A percentile compares a stretch with the other conserved stretches of the same genome.
phyloP scores from a whole-genome alignment of 176 grass and related monocot genomes.

The Aegilops sharonensis region DNA sequence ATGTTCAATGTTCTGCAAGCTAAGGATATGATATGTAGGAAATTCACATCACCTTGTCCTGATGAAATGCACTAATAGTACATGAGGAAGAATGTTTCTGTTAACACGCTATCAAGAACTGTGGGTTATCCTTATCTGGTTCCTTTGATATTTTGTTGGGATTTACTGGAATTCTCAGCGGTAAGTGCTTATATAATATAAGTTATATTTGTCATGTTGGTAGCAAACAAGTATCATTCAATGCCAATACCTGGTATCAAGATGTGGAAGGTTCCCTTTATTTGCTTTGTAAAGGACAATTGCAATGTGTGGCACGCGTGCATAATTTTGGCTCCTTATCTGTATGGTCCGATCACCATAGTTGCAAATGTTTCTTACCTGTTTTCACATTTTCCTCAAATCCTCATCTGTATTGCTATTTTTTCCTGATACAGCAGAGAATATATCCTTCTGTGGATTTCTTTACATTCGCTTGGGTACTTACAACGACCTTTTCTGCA shows the following conservation, averaged over 20 bases:
- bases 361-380: background rate
- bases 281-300: slow-evolving; percentile 23
- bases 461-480: background rate
- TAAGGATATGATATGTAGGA: background rate
- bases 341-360: background rate
- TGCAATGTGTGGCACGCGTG: background rate
- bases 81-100: background rate
- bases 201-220: background rate
- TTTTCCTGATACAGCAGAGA: background rate
- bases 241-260: background rate
- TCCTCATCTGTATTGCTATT: background rate
- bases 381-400: background rate
- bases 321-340: background rate
- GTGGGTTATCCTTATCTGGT: background rate
- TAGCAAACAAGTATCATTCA: background rate
- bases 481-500: background rate
- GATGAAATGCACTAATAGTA: background rate
- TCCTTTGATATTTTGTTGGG: background rate
- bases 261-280: background rate
- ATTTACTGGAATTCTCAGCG: background rate
- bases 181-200: background rate
- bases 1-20: background rate
- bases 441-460: background rate
- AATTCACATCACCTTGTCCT: background rate
- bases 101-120: background rate